A percentile compares a stretch with the other conserved stretches of the same genome.
Conservation (phyloP, 169 alveolate genomes). For the Plasmodium berghei region DNA sequence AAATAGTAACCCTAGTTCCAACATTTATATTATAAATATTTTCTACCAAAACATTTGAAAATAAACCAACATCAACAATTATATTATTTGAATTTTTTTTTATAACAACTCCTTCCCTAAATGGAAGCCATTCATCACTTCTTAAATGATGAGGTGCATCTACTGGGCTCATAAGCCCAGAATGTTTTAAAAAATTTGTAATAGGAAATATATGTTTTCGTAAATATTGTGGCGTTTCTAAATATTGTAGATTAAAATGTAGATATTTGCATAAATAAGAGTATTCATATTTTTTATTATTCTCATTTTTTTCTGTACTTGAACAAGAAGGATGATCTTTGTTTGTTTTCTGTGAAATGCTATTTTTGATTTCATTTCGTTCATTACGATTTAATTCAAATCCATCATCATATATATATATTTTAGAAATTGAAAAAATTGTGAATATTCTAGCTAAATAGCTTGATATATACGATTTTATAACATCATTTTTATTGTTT, state of each 20-base stretch:
- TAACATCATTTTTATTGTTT: slow-evolving; percentile 66
- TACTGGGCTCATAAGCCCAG: slow-evolving; percentile 98
- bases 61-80: slow-evolving; percentile 85
- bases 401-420: slow-evolving; percentile 69
- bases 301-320: background rate
- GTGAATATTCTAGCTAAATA: slow-evolving; percentile 65
- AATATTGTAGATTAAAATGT: slow-evolving; percentile 89
- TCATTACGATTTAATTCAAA: background rate
- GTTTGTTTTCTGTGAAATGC: background rate
- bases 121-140: slow-evolving; percentile 94
- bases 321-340: background rate
- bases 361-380: background rate
- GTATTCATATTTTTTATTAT: slow-evolving; percentile 3
- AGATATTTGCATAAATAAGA: slow-evolving; percentile 60
- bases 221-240: slow-evolving; percentile 99
- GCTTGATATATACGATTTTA: slow-evolving; percentile 56
- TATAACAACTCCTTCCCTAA: slow-evolving; percentile 77
- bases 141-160: slow-evolving; percentile 99
- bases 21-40: slow-evolving; percentile 68
- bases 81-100: slow-evolving; percentile 23
- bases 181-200: slow-evolving; percentile 91
- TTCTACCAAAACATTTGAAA: slow-evolving; percentile 80
- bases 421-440: slow-evolving; percentile 51
- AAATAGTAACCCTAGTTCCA: slow-evolving; percentile 77
- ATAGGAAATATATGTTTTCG: slow-evolving; percentile 90